Evolutionary conservation across 1,284 basidiomycete genomes (phyloP).

Genomic region (Puccinia horiana): DNA sequence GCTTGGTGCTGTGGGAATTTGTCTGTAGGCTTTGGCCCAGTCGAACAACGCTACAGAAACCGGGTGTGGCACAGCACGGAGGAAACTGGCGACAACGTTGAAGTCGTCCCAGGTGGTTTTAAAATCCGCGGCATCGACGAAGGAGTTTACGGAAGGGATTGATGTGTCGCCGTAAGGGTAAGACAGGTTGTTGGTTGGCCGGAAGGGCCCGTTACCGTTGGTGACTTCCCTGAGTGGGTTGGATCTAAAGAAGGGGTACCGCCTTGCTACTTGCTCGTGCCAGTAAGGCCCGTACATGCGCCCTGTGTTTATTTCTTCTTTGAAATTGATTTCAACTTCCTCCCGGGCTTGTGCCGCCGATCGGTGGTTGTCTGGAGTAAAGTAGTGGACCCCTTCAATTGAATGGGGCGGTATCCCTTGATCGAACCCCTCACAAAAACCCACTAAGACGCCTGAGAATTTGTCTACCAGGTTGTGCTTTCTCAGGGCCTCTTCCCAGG

Average conservation of each 20-base stretch:
- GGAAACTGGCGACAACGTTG: neutral
- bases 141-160: neutral
- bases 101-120: constrained; percentile 12
- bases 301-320: neutral
- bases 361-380: neutral
- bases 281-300: neutral
- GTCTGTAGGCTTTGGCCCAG: constrained; percentile 10
- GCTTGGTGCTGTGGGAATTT: neutral
- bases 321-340: neutral
- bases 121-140: neutral
- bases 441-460: neutral
- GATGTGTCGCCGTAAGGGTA: neutral
- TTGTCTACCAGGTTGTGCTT: too few species aligned
- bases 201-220: neutral
- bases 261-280: neutral
- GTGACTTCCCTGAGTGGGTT: neutral
- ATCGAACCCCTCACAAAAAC: neutral
- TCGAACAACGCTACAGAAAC: neutral
- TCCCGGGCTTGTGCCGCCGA: neutral
- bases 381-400: neutral
- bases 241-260: too few species aligned
- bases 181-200: neutral
- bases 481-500: too few species aligned
- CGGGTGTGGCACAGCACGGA: neutral
- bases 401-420: neutral